These are phyloP conservation scores for Graphilbum fragrans DNA, from an alignment of 2,329 filamentous ascomycete genomes.

Conservation along the genomic window DNA sequence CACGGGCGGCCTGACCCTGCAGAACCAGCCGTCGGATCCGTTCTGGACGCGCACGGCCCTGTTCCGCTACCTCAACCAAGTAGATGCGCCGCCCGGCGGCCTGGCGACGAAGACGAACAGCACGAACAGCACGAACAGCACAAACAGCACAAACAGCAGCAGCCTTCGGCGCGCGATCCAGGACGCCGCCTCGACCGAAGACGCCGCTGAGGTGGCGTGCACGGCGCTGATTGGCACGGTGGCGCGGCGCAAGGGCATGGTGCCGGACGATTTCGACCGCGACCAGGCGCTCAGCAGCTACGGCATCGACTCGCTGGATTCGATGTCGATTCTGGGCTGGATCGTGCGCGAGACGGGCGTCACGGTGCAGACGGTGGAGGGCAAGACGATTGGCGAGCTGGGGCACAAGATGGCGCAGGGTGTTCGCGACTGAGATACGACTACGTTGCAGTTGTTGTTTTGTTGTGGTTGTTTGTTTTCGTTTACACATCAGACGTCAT, in stretches of 20 bases:
- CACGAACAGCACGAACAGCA: background rate
- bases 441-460: background rate
- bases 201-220: conserved; percentile 2
- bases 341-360: conserved; percentile 11
- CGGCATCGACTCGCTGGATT: conserved; percentile 14
- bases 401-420: conserved; percentile 6
- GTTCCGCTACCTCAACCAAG: conserved; percentile 33
- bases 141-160: background rate
- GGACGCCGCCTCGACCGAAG: background rate
- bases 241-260: conserved; percentile 12
- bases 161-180: conserved; percentile 2
- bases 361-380: conserved; percentile 11
- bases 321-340: conserved; percentile 13
- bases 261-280: conserved; percentile 7
- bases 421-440: background rate
- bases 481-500: no score
- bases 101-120: background rate
- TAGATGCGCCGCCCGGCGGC: conserved; percentile 27
- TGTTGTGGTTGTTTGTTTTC: background rate
- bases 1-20: conserved; percentile 38
- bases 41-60: conserved; percentile 40
- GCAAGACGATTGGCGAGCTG: conserved; percentile 9
- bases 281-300: conserved; percentile 9
- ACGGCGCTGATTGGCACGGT: conserved; percentile 8
- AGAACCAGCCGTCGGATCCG: conserved; percentile 39